Evolutionary conservation across 257 asterid species (phyloP), one percentile per base, ranked within the genome.

Genomic region (Coffea eugenioides): DNA sequence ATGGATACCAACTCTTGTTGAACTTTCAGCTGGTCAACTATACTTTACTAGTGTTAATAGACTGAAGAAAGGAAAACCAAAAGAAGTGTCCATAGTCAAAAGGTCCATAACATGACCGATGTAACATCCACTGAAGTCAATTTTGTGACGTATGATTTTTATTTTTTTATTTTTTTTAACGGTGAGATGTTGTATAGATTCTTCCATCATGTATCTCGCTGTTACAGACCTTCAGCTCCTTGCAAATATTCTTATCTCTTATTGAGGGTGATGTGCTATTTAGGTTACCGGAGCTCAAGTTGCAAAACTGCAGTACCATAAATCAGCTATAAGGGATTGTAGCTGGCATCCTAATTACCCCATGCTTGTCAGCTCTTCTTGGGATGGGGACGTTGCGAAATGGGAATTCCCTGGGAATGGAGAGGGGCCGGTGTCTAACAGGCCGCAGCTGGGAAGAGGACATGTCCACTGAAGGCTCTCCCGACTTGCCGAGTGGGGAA

Each of bases 341-440:
- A 91, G 92, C 79, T 92, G 98, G 98, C 97, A 94, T 84, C 98
- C 98, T 0, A 77, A 15, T 48, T 92, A 89, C 69, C 97, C 97
- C 27, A 88, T 88, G 90, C 90, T 94, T 23, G 93, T 94, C 52
- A 93, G 97, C 92, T 92, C 97, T 46, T 94, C 97, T 25, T 92
- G 97, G 97, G 97, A 92, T 31, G 97, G 98, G 39, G 92, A 92
- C 46, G 16, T 93, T 7, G 94, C 88, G 73, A 94, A 88, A 87
- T 94, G 97, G 98, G 96, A 94, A 77, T 85, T 88, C 77, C 89
- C 85, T 0, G 95, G 90, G 41, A 84, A 82, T 3, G 88, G 80
- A 46, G 92, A 90, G 51, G 83, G 82, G 39, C 79, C 80, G 0
- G 23, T 80, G 59, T 74, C 84, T 69, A 87, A 80, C 84, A 73